A percentile compares a stretch with the other conserved stretches of the same genome.
phyloP scores from a whole-genome alignment of 106 monocot species.

The Chionographis japonica region DNA sequence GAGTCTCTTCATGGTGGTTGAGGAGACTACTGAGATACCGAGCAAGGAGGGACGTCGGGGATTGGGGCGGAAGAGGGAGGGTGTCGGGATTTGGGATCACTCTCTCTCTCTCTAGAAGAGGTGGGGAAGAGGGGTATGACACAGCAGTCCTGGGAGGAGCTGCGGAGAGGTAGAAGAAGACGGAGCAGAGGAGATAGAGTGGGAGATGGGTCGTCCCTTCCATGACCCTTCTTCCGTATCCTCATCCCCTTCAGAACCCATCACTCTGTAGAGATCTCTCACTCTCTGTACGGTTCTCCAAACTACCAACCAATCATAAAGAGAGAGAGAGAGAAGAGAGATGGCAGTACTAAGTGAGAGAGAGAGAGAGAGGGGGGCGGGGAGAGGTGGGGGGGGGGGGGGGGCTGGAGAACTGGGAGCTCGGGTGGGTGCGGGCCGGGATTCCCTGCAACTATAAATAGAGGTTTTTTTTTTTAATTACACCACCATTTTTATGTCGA shows the following conservation, averaged over 20 bases:
- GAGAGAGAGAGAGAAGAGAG: no score
- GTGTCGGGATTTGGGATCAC: neutral
- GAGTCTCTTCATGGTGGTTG: slow-evolving; percentile 39
- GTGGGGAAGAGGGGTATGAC: neutral
- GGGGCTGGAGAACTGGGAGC: no score
- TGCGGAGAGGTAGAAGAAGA: neutral
- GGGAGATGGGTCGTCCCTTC: slow-evolving; percentile 14
- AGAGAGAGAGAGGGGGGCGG: no score
- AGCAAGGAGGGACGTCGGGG: no score
- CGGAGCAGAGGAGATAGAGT: slow-evolving; percentile 1
- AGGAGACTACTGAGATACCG: neutral
- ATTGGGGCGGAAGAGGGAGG: neutral
- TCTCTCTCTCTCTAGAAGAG: neutral
- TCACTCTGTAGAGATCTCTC: slow-evolving; percentile 1
- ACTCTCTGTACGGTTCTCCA: neutral
- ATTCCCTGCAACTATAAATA: no score
- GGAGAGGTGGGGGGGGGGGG: no score
- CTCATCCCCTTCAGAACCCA: slow-evolving; percentile 32
- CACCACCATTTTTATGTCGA: no score
- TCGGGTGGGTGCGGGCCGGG: no score
- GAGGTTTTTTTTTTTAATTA: no score
- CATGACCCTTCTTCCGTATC: slow-evolving; percentile 36
- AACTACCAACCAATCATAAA: no score
- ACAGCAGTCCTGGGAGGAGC: neutral
- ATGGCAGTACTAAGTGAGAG: no score